Conservation (phyloP, 2,329 filamentous ascomycete species). For the Pseudogymnoascus sp. region DNA sequence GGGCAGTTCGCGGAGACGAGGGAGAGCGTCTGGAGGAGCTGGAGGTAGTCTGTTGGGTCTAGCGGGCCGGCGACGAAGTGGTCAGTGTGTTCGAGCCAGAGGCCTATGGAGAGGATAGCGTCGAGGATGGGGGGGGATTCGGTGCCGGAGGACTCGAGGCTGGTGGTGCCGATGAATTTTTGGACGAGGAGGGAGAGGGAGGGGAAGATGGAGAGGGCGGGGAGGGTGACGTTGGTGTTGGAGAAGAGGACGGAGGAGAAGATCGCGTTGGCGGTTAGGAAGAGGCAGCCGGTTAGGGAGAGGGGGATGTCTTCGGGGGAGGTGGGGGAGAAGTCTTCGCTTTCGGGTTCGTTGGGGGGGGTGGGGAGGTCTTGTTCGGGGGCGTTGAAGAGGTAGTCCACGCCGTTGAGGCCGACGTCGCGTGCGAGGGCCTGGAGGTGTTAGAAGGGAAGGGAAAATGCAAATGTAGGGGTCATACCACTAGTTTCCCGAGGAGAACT, state of each 20-base stretch:
- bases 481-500: conserved; percentile 62
- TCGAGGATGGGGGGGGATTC: conserved; percentile 49
- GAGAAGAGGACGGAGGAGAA: conserved; percentile 53
- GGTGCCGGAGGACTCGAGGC: conserved; percentile 37
- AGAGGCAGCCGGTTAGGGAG: conserved; percentile 51
- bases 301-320: conserved; percentile 46
- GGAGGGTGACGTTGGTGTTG: conserved; percentile 44
- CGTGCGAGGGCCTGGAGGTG: conserved; percentile 36
- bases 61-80: conserved; percentile 32
- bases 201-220: conserved; percentile 51
- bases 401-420: conserved; percentile 46
- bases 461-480: conserved; percentile 38
- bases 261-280: conserved; percentile 53
- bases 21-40: conserved; percentile 46
- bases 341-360: conserved; percentile 32
- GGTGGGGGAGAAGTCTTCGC: conserved; percentile 31
- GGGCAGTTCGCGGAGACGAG: conserved; percentile 31
- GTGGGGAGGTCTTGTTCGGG: conserved; percentile 33
- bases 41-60: conserved; percentile 42
- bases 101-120: conserved; percentile 49
- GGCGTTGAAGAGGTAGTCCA: conserved; percentile 37
- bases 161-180: conserved; percentile 44
- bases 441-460: conserved; percentile 15
- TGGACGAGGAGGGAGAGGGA: conserved; percentile 48
- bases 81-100: conserved; percentile 49